Percentiles rank a stretch among this genome's conserved stretches.
phyloP scores from a whole-genome alignment of 1,284 basidiomycete species.

The Ganoderma boninense region DNA sequence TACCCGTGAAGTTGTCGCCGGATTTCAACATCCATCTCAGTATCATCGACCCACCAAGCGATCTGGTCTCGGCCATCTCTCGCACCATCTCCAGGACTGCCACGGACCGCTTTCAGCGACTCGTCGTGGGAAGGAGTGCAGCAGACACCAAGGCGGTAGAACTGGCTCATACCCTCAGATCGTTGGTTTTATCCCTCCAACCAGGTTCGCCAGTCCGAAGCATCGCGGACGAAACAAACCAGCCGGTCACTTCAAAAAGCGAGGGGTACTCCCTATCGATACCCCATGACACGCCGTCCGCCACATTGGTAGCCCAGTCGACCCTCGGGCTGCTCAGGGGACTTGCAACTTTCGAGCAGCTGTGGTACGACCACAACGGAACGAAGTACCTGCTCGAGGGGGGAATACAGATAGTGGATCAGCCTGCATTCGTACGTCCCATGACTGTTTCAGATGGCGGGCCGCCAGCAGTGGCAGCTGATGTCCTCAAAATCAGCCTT shows the following conservation, averaged over 20 bases:
- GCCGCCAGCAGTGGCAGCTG: not conserved
- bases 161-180: conserved; percentile 34
- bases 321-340: conserved; percentile 83
- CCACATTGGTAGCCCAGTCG: conserved; percentile 70
- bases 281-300: conserved; percentile 62
- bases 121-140: conserved; percentile 57
- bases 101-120: conserved; percentile 51
- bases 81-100: conserved; percentile 48
- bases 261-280: conserved; percentile 74
- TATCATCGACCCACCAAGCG: conserved; percentile 42
- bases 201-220: conserved; percentile 36
- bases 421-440: conserved; percentile 63
- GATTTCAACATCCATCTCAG: conserved; percentile 51
- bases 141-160: conserved; percentile 44
- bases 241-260: conserved; percentile 56
- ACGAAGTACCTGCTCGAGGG: conserved; percentile 63
- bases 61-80: conserved; percentile 54
- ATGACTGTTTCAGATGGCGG: not conserved
- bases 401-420: conserved; percentile 66
- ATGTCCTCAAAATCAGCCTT: conserved; percentile 58
- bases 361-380: conserved; percentile 68
- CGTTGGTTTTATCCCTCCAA: conserved; percentile 50
- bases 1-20: conserved; percentile 56
- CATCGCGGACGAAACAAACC: conserved; percentile 62
- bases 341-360: conserved; percentile 81